phyloP scores from a whole-genome alignment of 1,284 basidiomycete genomes.

The Xerocomus amazonicus region DNA sequence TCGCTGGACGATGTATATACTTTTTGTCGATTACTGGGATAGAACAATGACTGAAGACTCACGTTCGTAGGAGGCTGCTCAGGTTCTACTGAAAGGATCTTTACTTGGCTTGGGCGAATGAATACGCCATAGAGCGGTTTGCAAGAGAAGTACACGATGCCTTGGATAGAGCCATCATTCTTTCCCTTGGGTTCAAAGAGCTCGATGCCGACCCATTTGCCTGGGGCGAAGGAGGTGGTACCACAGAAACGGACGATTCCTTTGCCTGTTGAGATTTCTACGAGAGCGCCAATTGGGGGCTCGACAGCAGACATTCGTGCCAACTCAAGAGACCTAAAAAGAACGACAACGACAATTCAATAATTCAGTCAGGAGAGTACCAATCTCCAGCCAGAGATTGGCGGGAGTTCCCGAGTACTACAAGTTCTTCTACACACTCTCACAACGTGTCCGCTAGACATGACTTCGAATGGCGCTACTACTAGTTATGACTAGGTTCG shows the following conservation, averaged over 20 bases:
- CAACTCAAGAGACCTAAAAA: too few species aligned
- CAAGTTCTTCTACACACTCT: too few species aligned
- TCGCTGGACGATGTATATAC: constrained; percentile 15
- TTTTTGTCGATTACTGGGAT: background rate
- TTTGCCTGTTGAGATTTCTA: constrained; percentile 73
- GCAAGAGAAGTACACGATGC: constrained; percentile 83
- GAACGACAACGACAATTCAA: too few species aligned
- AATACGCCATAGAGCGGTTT: constrained; percentile 82
- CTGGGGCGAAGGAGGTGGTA: constrained; percentile 78
- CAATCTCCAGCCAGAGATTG: too few species aligned
- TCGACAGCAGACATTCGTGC: constrained; percentile 33
- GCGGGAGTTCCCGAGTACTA: too few species aligned
- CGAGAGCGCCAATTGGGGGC: constrained; percentile 57
- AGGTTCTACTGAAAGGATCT: constrained; percentile 45
- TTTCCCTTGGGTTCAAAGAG: constrained; percentile 83
- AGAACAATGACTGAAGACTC: constrained; percentile 12
- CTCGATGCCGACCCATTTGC: constrained; percentile 95
- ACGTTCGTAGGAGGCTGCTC: constrained; percentile 37
- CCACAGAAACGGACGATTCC: constrained; percentile 90
- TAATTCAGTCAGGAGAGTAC: too few species aligned
- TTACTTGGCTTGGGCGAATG: constrained; percentile 86
- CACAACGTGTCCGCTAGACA: too few species aligned
- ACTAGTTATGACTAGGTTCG: too few species aligned
- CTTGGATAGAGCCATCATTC: constrained; percentile 92
- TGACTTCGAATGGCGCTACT: too few species aligned